Evolutionary conservation across 257 asterid genomes (phyloP).

Genomic region (Plantago major): DNA sequence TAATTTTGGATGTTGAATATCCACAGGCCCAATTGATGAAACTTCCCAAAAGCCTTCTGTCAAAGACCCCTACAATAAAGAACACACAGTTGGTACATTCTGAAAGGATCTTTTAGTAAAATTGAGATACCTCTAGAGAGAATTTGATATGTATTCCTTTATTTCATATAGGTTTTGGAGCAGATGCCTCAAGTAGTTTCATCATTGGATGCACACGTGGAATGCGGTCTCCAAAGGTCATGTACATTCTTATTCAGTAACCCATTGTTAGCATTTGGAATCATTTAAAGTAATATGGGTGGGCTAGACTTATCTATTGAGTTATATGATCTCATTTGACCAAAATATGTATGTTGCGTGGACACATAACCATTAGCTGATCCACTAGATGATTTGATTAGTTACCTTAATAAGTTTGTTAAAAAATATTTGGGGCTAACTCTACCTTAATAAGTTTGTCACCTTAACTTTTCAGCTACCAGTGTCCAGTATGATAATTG

Average conservation of each 20-base stretch:
- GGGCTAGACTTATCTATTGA: too few species aligned
- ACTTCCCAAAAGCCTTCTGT: conserved; percentile 75
- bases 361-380: too few species aligned
- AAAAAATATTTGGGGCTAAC: too few species aligned
- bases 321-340: too few species aligned
- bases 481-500: too few species aligned
- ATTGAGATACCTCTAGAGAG: conserved; percentile 16
- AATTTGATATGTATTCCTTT: conserved; percentile 13
- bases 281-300: neutral
- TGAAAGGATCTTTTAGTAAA: conserved; percentile 6
- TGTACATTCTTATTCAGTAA: neutral
- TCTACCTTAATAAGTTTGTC: too few species aligned
- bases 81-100: conserved; percentile 58
- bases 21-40: conserved; percentile 61
- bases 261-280: neutral
- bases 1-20: conserved; percentile 7
- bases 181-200: conserved; percentile 78
- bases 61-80: conserved; percentile 52
- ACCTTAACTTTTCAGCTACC: too few species aligned
- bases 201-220: conserved; percentile 70
- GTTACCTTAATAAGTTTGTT: too few species aligned
- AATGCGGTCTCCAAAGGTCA: conserved; percentile 64
- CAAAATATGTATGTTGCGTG: too few species aligned
- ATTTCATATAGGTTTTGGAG: conserved; percentile 48
- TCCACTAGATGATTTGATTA: too few species aligned